phyloP scores from a whole-genome alignment of 257 asterid species.

The Osmanthus fragrans region DNA sequence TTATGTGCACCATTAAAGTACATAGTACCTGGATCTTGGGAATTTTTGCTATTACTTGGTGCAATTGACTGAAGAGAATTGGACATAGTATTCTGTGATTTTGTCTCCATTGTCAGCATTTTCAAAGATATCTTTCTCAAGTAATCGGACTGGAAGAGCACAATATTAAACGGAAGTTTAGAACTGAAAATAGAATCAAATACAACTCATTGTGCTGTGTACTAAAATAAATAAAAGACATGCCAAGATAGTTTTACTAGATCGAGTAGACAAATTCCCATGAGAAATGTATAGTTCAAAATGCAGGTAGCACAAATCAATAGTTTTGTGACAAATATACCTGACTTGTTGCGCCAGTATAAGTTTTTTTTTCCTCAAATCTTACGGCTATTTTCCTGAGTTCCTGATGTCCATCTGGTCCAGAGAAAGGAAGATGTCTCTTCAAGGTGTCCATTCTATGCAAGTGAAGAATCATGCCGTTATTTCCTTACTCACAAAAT shows the following conservation, averaged over 20 bases:
- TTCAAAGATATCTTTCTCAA: constrained; percentile 79
- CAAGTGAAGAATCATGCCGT: constrained; percentile 20
- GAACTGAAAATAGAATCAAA: not conserved
- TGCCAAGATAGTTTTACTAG: no score
- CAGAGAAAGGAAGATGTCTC: constrained; percentile 88
- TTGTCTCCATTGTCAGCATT: constrained; percentile 84
- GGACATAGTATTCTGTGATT: constrained; percentile 58
- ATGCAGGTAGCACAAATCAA: constrained; percentile 6
- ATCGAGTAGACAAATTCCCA: not conserved
- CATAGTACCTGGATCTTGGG: constrained; percentile 64
- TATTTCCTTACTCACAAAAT: constrained; percentile 12
- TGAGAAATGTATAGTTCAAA: constrained; percentile 1
- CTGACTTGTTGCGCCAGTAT: constrained; percentile 78
- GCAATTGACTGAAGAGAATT: constrained; percentile 51
- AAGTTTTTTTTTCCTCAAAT: constrained; percentile 86
- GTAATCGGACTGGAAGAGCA: constrained; percentile 69
- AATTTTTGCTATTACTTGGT: constrained; percentile 54
- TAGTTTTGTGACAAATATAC: constrained; percentile 34
- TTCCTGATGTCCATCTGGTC: constrained; percentile 75
- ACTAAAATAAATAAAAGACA: not conserved
- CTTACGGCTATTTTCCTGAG: constrained; percentile 79
- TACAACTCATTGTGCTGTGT: not conserved
- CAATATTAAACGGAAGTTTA: constrained; percentile 6
- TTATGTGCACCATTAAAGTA: constrained; percentile 1
- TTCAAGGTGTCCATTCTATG: constrained; percentile 85